Percentiles rank a stretch among this genome's conserved stretches.
Conservation (phyloP, 176 grass and related monocot genomes). For the Miscanthus lutarioriparius region DNA sequence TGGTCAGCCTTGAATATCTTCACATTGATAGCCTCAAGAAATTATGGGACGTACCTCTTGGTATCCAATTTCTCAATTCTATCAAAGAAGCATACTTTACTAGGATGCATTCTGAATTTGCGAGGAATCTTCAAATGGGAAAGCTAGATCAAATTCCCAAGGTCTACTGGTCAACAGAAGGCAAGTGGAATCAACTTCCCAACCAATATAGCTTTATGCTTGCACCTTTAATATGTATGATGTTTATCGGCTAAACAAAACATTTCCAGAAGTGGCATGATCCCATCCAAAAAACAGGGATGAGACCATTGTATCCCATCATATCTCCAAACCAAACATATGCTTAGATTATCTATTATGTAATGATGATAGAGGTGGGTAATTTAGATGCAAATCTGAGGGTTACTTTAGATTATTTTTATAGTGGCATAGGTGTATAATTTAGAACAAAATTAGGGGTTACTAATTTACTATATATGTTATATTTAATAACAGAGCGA, state of each 20-base stretch:
- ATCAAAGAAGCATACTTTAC: slow-evolving; percentile 43
- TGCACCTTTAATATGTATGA: background rate
- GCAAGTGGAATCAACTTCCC: slow-evolving; percentile 9
- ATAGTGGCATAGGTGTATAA: too few relatives aligned
- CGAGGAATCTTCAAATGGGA: slow-evolving; percentile 11
- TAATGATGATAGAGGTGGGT: too few relatives aligned
- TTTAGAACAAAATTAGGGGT: too few relatives aligned
- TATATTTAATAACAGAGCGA: too few relatives aligned
- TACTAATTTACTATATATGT: too few relatives aligned
- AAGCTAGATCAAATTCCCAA: slow-evolving; percentile 31
- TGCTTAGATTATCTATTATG: too few relatives aligned
- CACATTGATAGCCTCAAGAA: slow-evolving; percentile 34
- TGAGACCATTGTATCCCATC: background rate
- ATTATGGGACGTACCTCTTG: slow-evolving; percentile 34
- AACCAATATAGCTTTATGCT: background rate
- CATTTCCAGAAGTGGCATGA: background rate
- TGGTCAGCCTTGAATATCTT: slow-evolving; percentile 35
- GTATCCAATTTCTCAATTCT: slow-evolving; percentile 32
- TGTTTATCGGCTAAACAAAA: background rate
- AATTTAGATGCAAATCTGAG: too few relatives aligned
- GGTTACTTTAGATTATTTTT: too few relatives aligned
- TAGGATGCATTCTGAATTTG: slow-evolving; percentile 43
- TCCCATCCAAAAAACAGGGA: background rate
- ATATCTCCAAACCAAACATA: background rate
- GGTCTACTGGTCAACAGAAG: slow-evolving; percentile 26